Evolutionary conservation across 192 early-diverging fungal species (phyloP), one percentile per base, ranked within the genome.

Genomic region (Coemansia umbellata): DNA sequence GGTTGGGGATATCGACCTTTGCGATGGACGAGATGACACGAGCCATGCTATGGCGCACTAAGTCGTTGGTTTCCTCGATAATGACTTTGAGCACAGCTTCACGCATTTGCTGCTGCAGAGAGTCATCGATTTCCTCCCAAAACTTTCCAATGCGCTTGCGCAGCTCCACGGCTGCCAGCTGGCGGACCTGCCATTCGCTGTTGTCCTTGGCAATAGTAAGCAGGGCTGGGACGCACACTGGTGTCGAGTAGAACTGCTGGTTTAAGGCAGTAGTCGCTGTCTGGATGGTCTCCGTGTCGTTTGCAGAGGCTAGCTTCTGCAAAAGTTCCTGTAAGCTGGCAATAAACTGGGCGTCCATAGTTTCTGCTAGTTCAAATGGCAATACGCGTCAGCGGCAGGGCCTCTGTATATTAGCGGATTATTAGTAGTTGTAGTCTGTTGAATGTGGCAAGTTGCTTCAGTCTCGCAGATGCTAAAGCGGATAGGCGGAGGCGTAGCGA

Each of bases 1-100:
- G 80, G 40, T 81, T 79, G 8, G 85, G 85, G 37, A 94, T 75
- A 58, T 93, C 92, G 23, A 86, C 74, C 61, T 86, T 81, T 35
- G 91, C 93, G 41, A 92, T 82, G 22, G 88, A 82, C n/a, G 93
- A 87, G 49, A 94, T 91, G n/a, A 90, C 91, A 42, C 89, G 89
- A 11, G 91, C 86, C 59, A 88, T 76, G 11, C 86, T 78, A 63
- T 92, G 89, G 37, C 90, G 84, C 5, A 86, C 84, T 28, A 84
- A 77, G 18, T 82, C 64, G 27, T 65, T 70, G 37, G 81, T 81
- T 60, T 96, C 93, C 26, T 77, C 76, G 9, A 93, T 53, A 30
- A 89, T 83, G 26, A 85, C 81, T 40, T 86, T 75, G n/a, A 93
- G 64, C 21, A 94, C 69, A 17, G 80, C 68, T 24, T 76, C 69